Evolutionary conservation across 2,329 filamentous ascomycete species (phyloP).

Genomic region (Sarocladiaceae sp.): DNA sequence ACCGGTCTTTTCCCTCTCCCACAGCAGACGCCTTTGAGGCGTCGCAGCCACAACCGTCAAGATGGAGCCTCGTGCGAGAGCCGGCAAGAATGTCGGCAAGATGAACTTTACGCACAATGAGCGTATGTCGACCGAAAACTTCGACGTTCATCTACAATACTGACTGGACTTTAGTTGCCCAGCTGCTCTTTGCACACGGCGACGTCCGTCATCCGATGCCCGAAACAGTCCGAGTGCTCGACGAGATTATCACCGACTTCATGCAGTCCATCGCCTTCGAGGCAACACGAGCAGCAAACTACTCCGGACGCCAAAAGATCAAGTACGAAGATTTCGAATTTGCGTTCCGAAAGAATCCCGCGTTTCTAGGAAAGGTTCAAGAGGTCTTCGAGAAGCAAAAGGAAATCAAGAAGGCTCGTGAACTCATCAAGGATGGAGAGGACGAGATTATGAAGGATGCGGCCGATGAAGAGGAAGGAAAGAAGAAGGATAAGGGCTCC

Average conservation of each 20-base stretch:
- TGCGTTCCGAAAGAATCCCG: conserved; percentile 78
- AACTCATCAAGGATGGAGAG: conserved; percentile 68
- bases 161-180: conserved; percentile 48
- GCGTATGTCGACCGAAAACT: conserved; percentile 44
- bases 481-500: conserved; percentile 29
- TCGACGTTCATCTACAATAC: no score
- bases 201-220: conserved; percentile 74
- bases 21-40: background rate
- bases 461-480: conserved; percentile 40
- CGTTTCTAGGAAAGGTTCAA: conserved; percentile 82
- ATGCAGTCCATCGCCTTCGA: conserved; percentile 91
- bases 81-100: conserved; percentile 76
- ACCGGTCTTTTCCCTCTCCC: background rate
- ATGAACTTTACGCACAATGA: conserved; percentile 75
- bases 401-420: conserved; percentile 78
- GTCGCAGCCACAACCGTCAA: conserved; percentile 23
- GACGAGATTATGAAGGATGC: conserved; percentile 53
- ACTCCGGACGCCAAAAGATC: conserved; percentile 89
- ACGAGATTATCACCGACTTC: conserved; percentile 96
- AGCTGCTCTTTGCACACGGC: conserved; percentile 76
- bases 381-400: conserved; percentile 87
- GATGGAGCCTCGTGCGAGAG: conserved; percentile 74
- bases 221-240: conserved; percentile 79
- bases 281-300: conserved; percentile 78
- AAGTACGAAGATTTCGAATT: conserved; percentile 99